Percentiles rank a stretch among this genome's conserved stretches.
phyloP scores from a whole-genome alignment of 2,329 filamentous ascomycete genomes.

The Amauroascus verrucosus region DNA sequence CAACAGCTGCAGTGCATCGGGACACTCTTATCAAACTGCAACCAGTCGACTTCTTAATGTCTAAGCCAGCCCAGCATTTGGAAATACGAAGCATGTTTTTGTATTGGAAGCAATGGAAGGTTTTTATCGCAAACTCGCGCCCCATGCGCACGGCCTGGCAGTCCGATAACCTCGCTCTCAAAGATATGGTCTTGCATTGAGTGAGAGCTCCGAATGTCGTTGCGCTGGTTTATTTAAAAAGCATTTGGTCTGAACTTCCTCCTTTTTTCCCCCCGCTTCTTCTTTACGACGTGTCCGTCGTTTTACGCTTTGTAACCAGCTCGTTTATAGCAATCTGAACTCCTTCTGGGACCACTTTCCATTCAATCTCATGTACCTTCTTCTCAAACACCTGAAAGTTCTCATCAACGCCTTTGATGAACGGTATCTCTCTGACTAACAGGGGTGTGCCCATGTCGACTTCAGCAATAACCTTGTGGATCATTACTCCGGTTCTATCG shows the following conservation, averaged over 20 bases:
- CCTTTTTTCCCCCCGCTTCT: not conserved
- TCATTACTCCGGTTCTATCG: constrained; percentile 69
- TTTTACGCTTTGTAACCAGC: constrained; percentile 18
- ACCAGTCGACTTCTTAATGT: not conserved
- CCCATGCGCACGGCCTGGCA: not conserved
- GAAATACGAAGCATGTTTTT: not conserved
- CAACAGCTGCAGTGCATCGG: not conserved
- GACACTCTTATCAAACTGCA: not conserved
- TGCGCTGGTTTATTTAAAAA: not conserved
- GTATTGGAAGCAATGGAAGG: not conserved
- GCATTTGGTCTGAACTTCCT: not conserved
- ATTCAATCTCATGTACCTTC: constrained; percentile 67
- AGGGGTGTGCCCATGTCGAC: constrained; percentile 73
- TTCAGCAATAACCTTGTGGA: constrained; percentile 70
- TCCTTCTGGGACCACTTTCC: constrained; percentile 67
- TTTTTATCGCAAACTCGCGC: not conserved
- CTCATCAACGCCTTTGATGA: constrained; percentile 52
- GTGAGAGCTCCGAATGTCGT: not conserved
- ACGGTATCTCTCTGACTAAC: constrained; percentile 56
- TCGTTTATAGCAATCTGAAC: constrained; percentile 34
- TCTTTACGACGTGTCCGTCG: not conserved
- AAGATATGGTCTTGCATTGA: not conserved
- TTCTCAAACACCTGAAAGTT: constrained; percentile 55
- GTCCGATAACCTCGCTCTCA: not conserved
- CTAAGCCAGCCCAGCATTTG: not conserved